Base-by-base conservation (phyloP, 2,329 filamentous ascomycete species). In the Monosporascus cannonballus region DNA sequence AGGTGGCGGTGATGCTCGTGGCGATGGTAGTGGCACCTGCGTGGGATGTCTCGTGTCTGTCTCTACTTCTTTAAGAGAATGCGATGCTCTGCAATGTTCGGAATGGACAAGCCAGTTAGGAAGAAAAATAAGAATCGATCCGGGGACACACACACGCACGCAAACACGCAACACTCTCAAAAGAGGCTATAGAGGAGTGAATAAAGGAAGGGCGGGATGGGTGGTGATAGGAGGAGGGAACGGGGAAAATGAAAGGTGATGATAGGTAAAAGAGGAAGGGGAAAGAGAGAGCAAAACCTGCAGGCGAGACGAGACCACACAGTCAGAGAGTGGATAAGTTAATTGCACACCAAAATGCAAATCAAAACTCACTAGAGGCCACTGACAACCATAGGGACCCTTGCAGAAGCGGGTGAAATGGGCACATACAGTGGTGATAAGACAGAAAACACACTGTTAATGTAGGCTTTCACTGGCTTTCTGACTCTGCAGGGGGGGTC, bases 141-240 rank as follows among this genome's bases (percentile, higher is more conserved):
- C 59, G 14, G 30, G 54, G 55, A 56, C 55, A 55, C 56, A 57
- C 42, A 5, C 39, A 42, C 39, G 24, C 18, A 15, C 42, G 42
- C 42, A 59, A 63, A 63, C 62, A 62, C 56, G 56, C 56, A 59
- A 53, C 56, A 60, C 56, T 57, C 55, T 61, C 58, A 61, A 62
- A 67, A 61, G 67, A 62, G 65, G 62, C 61, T 53, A 57, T 49
- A 52, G 51, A 53, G 61, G 60, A 61, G 58, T 62, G 59, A 61
- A 64, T 59, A 65, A 67, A 67, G 64, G 64, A 68, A 67, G 64
- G 64, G 60, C 59, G 59, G 58, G 58, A 57, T 56, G 57, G 56
- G 55, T 61, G 64, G 61, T 59, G 57, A 61, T 59, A 59, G 59
- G 58, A 53, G 57, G 58, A 61, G 63, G 63, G 64, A 66, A 61